A percentile compares a stretch with the other conserved stretches of the same genome.
Conservation (phyloP, 2,329 filamentous ascomycete species). For the Colletotrichum theobromicola region DNA sequence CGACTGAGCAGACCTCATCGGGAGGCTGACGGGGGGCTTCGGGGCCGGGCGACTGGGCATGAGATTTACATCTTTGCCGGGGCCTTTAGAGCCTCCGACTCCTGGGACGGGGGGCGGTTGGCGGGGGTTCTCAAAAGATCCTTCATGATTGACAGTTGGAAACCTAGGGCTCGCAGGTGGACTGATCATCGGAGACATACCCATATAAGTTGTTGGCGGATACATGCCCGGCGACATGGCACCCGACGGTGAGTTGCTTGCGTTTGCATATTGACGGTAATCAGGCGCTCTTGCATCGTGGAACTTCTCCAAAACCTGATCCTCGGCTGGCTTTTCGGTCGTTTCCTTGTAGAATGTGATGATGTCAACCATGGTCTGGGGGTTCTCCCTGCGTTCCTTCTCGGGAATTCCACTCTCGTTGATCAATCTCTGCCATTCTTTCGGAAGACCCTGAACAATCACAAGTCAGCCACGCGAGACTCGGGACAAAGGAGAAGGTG, state of each 20-base stretch:
- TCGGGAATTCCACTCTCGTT: constrained; percentile 96
- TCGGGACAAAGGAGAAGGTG: background rate
- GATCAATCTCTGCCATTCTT: constrained; percentile 96
- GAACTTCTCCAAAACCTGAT: constrained; percentile 95
- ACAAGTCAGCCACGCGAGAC: constrained; percentile 21
- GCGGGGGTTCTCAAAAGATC: constrained; percentile 96
- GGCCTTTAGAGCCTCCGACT: constrained; percentile 49
- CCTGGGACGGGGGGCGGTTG: constrained; percentile 87
- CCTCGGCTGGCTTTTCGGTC: constrained; percentile 78
- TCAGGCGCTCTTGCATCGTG: constrained; percentile 77
- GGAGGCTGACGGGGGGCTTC: constrained; percentile 75
- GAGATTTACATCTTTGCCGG: constrained; percentile 62
- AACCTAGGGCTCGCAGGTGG: constrained; percentile 86
- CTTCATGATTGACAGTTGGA: constrained; percentile 82
- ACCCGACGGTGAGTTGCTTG: constrained; percentile 41
- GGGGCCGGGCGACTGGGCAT: constrained; percentile 87
- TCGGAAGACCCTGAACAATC: constrained; percentile 77
- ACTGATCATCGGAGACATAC: constrained; percentile 71
- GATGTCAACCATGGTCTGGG: constrained; percentile 94
- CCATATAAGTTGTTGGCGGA: constrained; percentile 59
- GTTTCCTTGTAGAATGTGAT: constrained; percentile 98
- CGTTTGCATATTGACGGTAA: constrained; percentile 45
- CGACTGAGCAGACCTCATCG: constrained; percentile 60
- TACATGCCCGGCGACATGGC: constrained; percentile 59
- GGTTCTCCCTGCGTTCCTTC: constrained; percentile 94